Percentiles rank a stretch among this genome's conserved stretches.
These are phyloP conservation scores for Fraxinus quadrangulata DNA, from an alignment of 257 asterid genomes.

Conservation along the genomic window DNA sequence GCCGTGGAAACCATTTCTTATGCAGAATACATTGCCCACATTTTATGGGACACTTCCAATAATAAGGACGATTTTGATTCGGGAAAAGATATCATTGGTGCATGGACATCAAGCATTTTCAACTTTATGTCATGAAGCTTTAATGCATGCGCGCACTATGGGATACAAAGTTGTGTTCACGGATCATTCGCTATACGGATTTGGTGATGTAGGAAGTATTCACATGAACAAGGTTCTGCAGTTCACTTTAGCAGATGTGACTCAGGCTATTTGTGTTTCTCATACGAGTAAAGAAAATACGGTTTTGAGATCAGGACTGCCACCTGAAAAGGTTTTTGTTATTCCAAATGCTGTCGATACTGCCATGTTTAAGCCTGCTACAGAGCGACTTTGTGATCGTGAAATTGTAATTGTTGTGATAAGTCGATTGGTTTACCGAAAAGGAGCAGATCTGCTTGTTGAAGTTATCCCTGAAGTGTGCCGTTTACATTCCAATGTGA, in stretches of 20 bases:
- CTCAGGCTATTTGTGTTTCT: constrained; percentile 94
- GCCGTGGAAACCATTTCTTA: constrained; percentile 86
- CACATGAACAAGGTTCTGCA: constrained; percentile 98
- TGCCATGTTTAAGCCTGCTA: constrained; percentile 93
- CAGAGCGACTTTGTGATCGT: constrained; percentile 50
- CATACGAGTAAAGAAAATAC: constrained; percentile 95
- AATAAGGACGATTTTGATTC: constrained; percentile 73
- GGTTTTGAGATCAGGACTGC: constrained; percentile 87
- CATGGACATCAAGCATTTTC: constrained; percentile 98
- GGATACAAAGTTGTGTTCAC: constrained; percentile 94
- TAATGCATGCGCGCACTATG: constrained; percentile 99
- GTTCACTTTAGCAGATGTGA: constrained; percentile 92
- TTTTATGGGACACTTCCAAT: constrained; percentile 87
- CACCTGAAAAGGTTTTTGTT: constrained; percentile 92
- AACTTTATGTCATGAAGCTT: constrained; percentile 90
- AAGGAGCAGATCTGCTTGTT: constrained; percentile 94
- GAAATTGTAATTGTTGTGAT: constrained; percentile 85
- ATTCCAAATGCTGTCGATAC: constrained; percentile 98
- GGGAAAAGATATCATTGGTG: constrained; percentile 84
- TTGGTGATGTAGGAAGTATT: constrained; percentile 93
- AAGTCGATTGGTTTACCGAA: constrained; percentile 91
- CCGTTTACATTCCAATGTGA: constrained; percentile 74
- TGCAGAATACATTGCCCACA: constrained; percentile 94
- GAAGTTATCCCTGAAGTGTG: constrained; percentile 96
- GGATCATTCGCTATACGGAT: constrained; percentile 97